phyloP scores from a whole-genome alignment of 176 grass and related monocot species.

The Bolboschoenus planiculmis region DNA sequence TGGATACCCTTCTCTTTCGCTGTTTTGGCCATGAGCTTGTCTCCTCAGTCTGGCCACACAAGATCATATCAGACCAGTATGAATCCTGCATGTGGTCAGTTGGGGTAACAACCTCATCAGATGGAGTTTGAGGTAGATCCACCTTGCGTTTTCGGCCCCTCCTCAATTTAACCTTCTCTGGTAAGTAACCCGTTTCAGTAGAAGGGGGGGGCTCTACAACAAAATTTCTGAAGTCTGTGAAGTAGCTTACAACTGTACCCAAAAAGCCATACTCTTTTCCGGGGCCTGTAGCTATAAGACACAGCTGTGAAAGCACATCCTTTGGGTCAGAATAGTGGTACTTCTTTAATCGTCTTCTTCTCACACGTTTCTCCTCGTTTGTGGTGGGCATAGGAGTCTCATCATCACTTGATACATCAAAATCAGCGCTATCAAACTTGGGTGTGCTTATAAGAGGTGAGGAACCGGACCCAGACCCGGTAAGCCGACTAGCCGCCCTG shows the following conservation, averaged over 20 bases:
- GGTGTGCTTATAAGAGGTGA: slow-evolving; percentile 36
- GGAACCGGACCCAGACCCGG: slow-evolving; percentile 53
- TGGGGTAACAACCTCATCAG: slow-evolving; percentile 31
- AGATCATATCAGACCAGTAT: slow-evolving; percentile 93
- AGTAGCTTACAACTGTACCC: slow-evolving; percentile 47
- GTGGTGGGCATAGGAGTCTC: background rate
- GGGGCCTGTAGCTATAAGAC: slow-evolving; percentile 48
- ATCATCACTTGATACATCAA: slow-evolving; percentile 83
- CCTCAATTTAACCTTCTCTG: slow-evolving; percentile 43
- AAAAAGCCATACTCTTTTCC: slow-evolving; percentile 37
- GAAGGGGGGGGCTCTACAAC: slow-evolving; percentile 38
- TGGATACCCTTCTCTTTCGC: slow-evolving; percentile 36
- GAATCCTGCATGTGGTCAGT: slow-evolving; percentile 96
- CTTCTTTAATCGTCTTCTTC: slow-evolving; percentile 48
- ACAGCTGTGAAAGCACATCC: slow-evolving; percentile 65
- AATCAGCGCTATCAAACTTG: slow-evolving; percentile 64
- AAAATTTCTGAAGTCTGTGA: slow-evolving; percentile 77
- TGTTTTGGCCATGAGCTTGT: slow-evolving; percentile 29
- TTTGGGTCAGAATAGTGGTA: slow-evolving; percentile 52
- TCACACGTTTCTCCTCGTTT: slow-evolving; percentile 42
- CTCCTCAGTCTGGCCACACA: slow-evolving; percentile 46
- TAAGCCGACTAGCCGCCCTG: slow-evolving; percentile 83
- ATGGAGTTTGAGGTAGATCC: slow-evolving; percentile 5
- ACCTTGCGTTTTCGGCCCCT: slow-evolving; percentile 72
- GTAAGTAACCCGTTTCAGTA: slow-evolving; percentile 40